Conservation (phyloP, 805 yeast genomes). For the Candida ascalaphidarum region DNA sequence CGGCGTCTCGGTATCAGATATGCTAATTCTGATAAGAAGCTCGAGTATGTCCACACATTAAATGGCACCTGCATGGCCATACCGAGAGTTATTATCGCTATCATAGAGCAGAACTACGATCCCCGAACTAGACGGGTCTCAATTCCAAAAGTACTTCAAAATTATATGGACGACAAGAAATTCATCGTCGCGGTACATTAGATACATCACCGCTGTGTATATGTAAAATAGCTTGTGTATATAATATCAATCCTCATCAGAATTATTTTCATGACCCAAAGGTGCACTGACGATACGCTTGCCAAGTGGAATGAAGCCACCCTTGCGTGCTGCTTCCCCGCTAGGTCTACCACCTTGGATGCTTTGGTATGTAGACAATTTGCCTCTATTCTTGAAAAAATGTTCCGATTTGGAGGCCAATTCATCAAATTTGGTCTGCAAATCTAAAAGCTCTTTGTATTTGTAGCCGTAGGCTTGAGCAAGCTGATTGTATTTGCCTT, state of each 20-base stretch:
- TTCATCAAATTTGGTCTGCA: constrained; percentile 13
- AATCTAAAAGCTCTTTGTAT: constrained; percentile 10
- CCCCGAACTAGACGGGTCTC: constrained; percentile 40
- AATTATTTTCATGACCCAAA: too few species aligned
- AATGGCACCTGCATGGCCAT: constrained; percentile 96
- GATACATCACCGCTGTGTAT: too few species aligned
- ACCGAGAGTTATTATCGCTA: constrained; percentile 82
- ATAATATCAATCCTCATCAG: too few species aligned
- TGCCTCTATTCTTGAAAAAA: too few species aligned
- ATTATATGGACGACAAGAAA: constrained; percentile 65
- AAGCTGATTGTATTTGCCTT: constrained; percentile 12
- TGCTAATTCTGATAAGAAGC: constrained; percentile 20
- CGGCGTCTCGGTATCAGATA: constrained; percentile 70
- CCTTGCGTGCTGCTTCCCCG: too few species aligned
- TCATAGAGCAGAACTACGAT: constrained; percentile 80
- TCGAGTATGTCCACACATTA: constrained; percentile 66
- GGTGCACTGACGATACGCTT: too few species aligned
- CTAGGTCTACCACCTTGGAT: too few species aligned
- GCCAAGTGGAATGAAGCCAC: too few species aligned
- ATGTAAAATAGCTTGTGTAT: too few species aligned
- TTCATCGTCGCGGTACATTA: too few species aligned
- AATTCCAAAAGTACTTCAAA: constrained; percentile 62
- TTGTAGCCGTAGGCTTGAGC: constrained; percentile 14
- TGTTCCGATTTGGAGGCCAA: constrained; percentile 10
- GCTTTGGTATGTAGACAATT: too few species aligned